Conservation (phyloP, 1,139 yeast genomes). For the Candida mesenterica region DNA sequence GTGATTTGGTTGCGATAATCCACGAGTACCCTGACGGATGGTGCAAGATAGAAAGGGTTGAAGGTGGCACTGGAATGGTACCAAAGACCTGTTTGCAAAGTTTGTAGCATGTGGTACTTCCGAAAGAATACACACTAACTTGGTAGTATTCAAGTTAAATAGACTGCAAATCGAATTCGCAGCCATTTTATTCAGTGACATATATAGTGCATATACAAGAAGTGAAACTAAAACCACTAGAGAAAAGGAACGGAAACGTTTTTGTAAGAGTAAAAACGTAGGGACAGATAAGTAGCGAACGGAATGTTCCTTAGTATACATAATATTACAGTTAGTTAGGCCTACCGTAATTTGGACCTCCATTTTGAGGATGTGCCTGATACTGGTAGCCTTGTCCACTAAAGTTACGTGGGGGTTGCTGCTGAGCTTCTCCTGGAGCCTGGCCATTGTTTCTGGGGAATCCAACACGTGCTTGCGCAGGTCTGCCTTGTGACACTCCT, state of each 20-base stretch:
- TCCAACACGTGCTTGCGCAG: constrained; percentile 4
- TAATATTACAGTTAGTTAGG: constrained; percentile 2
- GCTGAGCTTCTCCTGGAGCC: constrained; percentile 1
- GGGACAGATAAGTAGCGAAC: no score
- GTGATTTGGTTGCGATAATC: constrained; percentile 30
- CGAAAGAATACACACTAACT: background rate
- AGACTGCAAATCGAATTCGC: background rate
- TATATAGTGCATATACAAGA: background rate
- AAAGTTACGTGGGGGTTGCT: constrained; percentile 7
- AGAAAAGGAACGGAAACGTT: no score
- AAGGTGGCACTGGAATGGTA: constrained; percentile 30
- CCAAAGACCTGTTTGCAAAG: constrained; percentile 33
- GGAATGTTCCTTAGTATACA: constrained; percentile 3
- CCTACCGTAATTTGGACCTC: constrained; percentile 3
- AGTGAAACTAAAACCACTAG: no score
- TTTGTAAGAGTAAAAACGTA: no score
- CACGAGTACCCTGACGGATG: constrained; percentile 40
- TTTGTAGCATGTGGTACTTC: constrained; percentile 2
- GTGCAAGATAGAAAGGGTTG: constrained; percentile 28
- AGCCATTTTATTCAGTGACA: background rate
- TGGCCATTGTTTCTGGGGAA: constrained; percentile 10
- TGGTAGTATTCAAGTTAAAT: background rate
- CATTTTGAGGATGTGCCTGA: constrained; percentile 7
- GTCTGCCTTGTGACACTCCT: constrained; percentile 1
- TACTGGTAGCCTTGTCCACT: constrained; percentile 8